phyloP scores from a whole-genome alignment of 2,329 filamentous ascomycete genomes.

The Verticillium nonalfalfae region DNA sequence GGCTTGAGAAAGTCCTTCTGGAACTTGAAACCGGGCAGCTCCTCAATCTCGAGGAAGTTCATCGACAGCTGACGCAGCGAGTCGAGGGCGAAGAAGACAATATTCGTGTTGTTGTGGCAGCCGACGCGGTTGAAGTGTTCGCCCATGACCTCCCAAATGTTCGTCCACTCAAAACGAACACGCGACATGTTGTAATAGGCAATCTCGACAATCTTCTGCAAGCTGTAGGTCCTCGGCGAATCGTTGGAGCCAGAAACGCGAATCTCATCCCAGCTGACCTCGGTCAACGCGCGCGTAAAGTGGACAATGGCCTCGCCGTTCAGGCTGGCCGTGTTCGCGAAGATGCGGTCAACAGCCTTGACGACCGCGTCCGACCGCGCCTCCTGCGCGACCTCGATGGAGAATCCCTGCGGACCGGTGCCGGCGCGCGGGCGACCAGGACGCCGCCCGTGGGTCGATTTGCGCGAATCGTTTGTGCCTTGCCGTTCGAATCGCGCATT shows the following conservation, averaged over 20 bases:
- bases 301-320: slow-evolving; percentile 92
- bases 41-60: slow-evolving; percentile 98
- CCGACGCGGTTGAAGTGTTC: slow-evolving; percentile 98
- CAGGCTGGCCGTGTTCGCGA: slow-evolving; percentile 90
- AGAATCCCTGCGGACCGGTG: slow-evolving; percentile 58
- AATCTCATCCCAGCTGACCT: slow-evolving; percentile 99
- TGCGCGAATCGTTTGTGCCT: slow-evolving; percentile 52
- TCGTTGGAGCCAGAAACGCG: slow-evolving; percentile 95
- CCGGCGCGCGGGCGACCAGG: slow-evolving; percentile 40
- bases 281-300: slow-evolving; percentile 85
- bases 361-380: slow-evolving; percentile 90
- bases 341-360: slow-evolving; percentile 89
- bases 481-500: slow-evolving; percentile 65
- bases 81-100: slow-evolving; percentile 96
- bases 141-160: slow-evolving; percentile 95
- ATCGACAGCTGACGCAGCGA: slow-evolving; percentile 93
- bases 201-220: slow-evolving; percentile 98
- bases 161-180: slow-evolving; percentile 97
- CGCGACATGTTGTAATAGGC: slow-evolving; percentile 99
- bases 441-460: slow-evolving; percentile 42
- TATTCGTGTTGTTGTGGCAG: slow-evolving; percentile 90
- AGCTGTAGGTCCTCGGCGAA: slow-evolving; percentile 89
- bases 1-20: slow-evolving; percentile 99
- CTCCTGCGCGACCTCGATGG: slow-evolving; percentile 80
- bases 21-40: slow-evolving; percentile 97